phyloP scores from a whole-genome alignment of 176 grass and related monocot genomes.

The Triticum aestivum region IWGSC_CS_RefSeq_v2.1 NC_057812.1:8894278-8894777 shows the following conservation, averaged over 20 bases:
- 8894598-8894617: slow-evolving; percentile 72
- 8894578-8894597: slow-evolving; percentile 19
- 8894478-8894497: slow-evolving; percentile 75
- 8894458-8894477: slow-evolving; percentile 59
- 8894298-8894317: background rate
- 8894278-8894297: no score
- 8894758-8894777: no score
- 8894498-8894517: slow-evolving; percentile 76
- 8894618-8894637: slow-evolving; percentile 68
- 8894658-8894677: no score
- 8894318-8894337: background rate
- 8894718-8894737: no score
- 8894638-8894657: slow-evolving; percentile 57
- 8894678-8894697: no score
- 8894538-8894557: no score
- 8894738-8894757: no score
- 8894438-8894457: slow-evolving; percentile 34
- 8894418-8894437: no score
- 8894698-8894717: no score
- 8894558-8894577: background rate
- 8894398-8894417: background rate
- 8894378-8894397: background rate
- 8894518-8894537: slow-evolving; percentile 12
- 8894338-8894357: background rate
- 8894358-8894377: background rate